phyloP scores from a whole-genome alignment of 306 rosid genomes.

The Quercus engelmannii region DNA sequence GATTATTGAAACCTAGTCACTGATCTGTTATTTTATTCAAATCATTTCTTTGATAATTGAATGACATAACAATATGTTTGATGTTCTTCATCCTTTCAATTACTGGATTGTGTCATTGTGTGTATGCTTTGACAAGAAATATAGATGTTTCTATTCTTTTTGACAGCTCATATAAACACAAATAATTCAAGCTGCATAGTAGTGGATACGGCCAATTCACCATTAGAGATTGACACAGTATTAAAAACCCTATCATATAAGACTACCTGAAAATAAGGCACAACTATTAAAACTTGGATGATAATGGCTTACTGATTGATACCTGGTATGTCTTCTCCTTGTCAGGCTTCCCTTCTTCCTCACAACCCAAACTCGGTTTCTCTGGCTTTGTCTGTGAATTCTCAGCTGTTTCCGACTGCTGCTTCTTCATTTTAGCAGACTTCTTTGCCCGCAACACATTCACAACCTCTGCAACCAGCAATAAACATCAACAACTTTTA shows the following conservation, averaged over 20 bases:
- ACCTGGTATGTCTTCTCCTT: slow-evolving; percentile 47
- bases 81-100: background rate
- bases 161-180: background rate
- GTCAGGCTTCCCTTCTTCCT: slow-evolving; percentile 32
- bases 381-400: slow-evolving; percentile 19
- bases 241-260: background rate
- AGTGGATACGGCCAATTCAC: background rate
- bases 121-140: background rate
- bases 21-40: background rate
- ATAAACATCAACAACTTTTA: slow-evolving; percentile 15
- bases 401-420: slow-evolving; percentile 38
- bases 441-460: slow-evolving; percentile 88
- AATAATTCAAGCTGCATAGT: background rate
- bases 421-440: slow-evolving; percentile 66
- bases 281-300: background rate
- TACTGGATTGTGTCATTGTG: background rate
- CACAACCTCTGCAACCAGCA: slow-evolving; percentile 65
- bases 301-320: slow-evolving; percentile 11
- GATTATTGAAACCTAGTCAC: background rate
- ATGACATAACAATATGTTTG: background rate
- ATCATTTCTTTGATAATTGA: no score
- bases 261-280: background rate
- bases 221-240: background rate
- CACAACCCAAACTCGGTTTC: slow-evolving; percentile 30
- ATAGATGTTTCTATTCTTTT: background rate